Evolutionary conservation across 805 yeast species (phyloP), one percentile per base, ranked within the genome.

Genomic region (Candida namnaoensis): DNA sequence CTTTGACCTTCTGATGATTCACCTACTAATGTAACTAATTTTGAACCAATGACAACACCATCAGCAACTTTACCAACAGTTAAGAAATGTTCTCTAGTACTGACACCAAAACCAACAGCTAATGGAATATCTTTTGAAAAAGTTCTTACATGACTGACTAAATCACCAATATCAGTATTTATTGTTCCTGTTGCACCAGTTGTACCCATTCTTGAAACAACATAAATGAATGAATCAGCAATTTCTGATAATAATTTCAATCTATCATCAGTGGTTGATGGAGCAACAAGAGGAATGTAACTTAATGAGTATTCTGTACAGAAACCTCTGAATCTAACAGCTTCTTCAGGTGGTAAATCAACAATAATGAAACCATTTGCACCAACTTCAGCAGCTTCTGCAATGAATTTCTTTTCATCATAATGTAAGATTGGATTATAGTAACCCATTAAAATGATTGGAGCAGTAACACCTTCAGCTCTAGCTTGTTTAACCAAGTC

Each of bases 301-400:
- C 91, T 80, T 48, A 93, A 63, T 8, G 87, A 95, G 44, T 73
- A 67, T 39, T 69, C 64, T 27, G 82, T 58, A 60, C 95, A 87
- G 39, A 70, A 68, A 43, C 77, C 70, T 69, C 99, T 79, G 62
- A 91, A 84, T 50, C 83, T 78, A 50, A 85, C 72, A 15, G 99
- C 98, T 64, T 90, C 98, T 71, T 93, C 97, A 27, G 99, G 99
- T 39, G 99, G 99, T 53, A 93, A 70, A 62, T 93, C 99, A 36
- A 91, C 97, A 40, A 93, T 78, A 54, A 93, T 82, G 64, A 82
- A 93, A 24, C 98, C 99, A 57, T 87, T 88, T 38, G 88, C 99
- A 48, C 99, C 99, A 1, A 90, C 96, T 24, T 67, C 72, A 40
- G 80, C 78, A n/a, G 95, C 74, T 47, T 83, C 95, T 47, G 71